Evolutionary conservation across 208 protist species (phyloP), one percentile per base, ranked within the genome.

Genomic region (Crithidia acanthocephali): DNA sequence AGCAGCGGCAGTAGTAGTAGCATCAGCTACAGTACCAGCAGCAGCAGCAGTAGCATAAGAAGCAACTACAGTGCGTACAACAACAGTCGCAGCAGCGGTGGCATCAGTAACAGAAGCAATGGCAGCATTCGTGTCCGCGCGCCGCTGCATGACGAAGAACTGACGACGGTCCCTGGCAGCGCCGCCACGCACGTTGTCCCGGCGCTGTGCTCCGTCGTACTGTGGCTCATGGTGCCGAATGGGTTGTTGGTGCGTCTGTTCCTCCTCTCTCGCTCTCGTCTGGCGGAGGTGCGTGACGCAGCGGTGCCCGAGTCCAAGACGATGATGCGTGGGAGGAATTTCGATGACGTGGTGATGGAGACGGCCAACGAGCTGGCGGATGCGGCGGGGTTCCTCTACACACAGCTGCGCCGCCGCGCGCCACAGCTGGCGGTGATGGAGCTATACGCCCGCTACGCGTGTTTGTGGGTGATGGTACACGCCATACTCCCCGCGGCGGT

Each of bases 221-320:
- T 81, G 22, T 81, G 76, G 76, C 35, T 81, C 25, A 61, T 81
- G 32, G 13, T 72, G 0, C 76, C 76, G 1, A 81, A 81, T 40
- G 76, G 76, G 0, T 23, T 76, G 15, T 37, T 81, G 15, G 51
- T 40, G 20, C 62, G 75, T 20, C 33, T 67, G 28, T 32, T 71
- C 2, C 57, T 64, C 1, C 53, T 51, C 25, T 37, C 37, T 3
- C 42, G 20, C 27, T 23, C 3, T 27, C 1, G 44, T n/a, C 16
- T 13, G 18, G 4, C 44, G 13, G 5, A 40, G 11, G 35, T 13
- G 11, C 8, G 35, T 11, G 35, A 40, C 35, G 11, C 35, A 40
- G n/a, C n/a, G n/a, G n/a, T n/a, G n/a, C n/a, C n/a, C n/a, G n/a
- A n/a, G n/a, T n/a, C n/a, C n/a, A n/a, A n/a, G n/a, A n/a, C n/a